phyloP scores from a whole-genome alignment of 345 rosid species.

The Moricandia moricandioides region DNA sequence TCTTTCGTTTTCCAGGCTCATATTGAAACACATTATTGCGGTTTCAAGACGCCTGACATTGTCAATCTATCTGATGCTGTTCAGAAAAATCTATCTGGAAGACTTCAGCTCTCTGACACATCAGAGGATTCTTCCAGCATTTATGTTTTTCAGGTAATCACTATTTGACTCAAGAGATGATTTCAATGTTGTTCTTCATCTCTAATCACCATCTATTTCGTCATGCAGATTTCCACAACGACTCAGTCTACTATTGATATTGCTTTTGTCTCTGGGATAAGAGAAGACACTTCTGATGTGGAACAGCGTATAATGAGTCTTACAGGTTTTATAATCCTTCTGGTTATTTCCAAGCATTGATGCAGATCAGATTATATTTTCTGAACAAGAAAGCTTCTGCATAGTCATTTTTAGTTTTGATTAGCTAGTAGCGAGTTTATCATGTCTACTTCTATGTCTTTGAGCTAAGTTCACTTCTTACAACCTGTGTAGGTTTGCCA shows the following conservation, averaged over 20 bases:
- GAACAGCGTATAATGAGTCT: slow-evolving; percentile 64
- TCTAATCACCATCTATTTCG: slow-evolving; percentile 3
- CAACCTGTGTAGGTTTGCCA: slow-evolving; percentile 41
- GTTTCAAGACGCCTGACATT: slow-evolving; percentile 80
- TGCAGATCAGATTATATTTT: background rate
- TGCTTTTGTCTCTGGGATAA: slow-evolving; percentile 67
- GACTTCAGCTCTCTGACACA: slow-evolving; percentile 64
- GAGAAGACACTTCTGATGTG: slow-evolving; percentile 36
- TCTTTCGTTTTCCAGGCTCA: slow-evolving; percentile 43
- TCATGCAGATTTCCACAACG: slow-evolving; percentile 61
- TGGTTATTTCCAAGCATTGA: background rate
- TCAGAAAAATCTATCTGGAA: slow-evolving; percentile 54
- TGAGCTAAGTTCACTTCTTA: too few species aligned
- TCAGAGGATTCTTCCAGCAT: slow-evolving; percentile 55
- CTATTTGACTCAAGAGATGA: background rate
- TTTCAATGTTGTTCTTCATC: background rate
- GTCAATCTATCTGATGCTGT: slow-evolving; percentile 82
- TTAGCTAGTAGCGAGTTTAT: background rate
- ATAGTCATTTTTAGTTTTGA: background rate
- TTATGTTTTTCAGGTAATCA: slow-evolving; percentile 74
- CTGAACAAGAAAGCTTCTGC: background rate
- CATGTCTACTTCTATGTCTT: background rate
- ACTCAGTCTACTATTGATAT: slow-evolving; percentile 66
- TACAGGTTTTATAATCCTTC: slow-evolving; percentile 49
- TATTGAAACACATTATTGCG: slow-evolving; percentile 70